phyloP scores from a whole-genome alignment of 2,329 filamentous ascomycete genomes.

The Beauveria sp. region DNA sequence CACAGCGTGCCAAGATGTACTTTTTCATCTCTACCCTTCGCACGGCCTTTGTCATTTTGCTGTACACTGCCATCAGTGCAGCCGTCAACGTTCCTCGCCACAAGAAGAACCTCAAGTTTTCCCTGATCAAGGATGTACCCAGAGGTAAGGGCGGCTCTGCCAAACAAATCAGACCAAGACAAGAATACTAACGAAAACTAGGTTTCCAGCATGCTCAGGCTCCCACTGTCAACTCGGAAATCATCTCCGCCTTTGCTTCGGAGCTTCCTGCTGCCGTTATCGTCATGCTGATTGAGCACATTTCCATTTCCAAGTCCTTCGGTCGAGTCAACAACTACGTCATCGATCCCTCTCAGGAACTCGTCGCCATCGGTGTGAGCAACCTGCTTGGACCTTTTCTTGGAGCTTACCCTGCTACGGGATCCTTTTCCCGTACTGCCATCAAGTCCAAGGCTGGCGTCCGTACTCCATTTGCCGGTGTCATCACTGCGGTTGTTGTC shows the following conservation, averaged over 20 bases:
- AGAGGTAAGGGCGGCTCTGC: slow-evolving; percentile 40
- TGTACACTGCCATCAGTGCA: slow-evolving; percentile 73
- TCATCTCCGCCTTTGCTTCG: slow-evolving; percentile 61
- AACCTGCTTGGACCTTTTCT: slow-evolving; percentile 89
- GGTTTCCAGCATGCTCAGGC: slow-evolving; percentile 75
- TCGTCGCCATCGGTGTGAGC: slow-evolving; percentile 86
- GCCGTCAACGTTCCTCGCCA: slow-evolving; percentile 54
- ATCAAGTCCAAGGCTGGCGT: slow-evolving; percentile 98
- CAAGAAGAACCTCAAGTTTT: slow-evolving; percentile 49
- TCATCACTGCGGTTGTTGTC: slow-evolving; percentile 80
- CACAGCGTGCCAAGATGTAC: slow-evolving; percentile 58
- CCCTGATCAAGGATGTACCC: slow-evolving; percentile 60
- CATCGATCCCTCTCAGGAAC: slow-evolving; percentile 91
- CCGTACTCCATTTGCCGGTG: slow-evolving; percentile 79
- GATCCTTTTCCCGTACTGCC: slow-evolving; percentile 91
- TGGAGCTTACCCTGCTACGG: slow-evolving; percentile 85
- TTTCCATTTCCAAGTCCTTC: slow-evolving; percentile 95
- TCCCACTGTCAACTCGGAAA: slow-evolving; percentile 56
- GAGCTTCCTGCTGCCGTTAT: slow-evolving; percentile 82
- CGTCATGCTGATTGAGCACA: slow-evolving; percentile 93
- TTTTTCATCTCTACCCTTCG: slow-evolving; percentile 75
- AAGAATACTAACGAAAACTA: slow-evolving; percentile 17
- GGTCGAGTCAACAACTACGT: slow-evolving; percentile 93
- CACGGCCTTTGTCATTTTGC: slow-evolving; percentile 70
- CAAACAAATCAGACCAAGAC: background rate